Evolutionary conservation across 2,329 filamentous ascomycete species (phyloP).

Genomic region (Neocucurbitaria cava): DNA sequence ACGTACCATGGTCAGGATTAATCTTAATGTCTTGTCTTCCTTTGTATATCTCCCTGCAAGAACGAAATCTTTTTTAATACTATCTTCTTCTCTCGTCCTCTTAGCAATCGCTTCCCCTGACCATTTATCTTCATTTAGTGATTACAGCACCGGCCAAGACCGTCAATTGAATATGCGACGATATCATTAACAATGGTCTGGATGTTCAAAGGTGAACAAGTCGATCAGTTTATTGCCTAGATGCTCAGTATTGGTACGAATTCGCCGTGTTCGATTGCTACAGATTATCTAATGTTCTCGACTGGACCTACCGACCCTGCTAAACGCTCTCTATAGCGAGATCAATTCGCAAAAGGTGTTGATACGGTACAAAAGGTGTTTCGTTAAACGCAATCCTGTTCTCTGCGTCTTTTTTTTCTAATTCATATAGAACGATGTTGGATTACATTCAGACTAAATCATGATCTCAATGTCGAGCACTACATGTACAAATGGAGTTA

Average conservation of each 20-base stretch:
- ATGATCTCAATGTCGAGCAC: no score
- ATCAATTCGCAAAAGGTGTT: constrained; percentile 15
- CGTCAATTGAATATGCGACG: constrained; percentile 13
- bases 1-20: not conserved
- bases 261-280: not conserved
- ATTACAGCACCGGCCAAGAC: constrained; percentile 1
- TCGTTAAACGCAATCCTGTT: no score
- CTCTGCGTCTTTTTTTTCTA: no score
- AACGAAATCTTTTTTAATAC: not conserved
- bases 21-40: not conserved
- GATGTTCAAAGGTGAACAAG: constrained; percentile 4
- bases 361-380: constrained; percentile 11
- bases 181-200: not conserved
- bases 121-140: constrained; percentile 6
- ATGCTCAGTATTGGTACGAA: not conserved
- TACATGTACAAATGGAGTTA: no score
- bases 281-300: not conserved
- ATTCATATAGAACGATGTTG: no score
- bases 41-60: not conserved
- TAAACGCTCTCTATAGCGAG: constrained; percentile 16
- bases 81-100: not conserved
- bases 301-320: constrained; percentile 4
- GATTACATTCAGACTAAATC: no score
- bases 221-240: not conserved
- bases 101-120: constrained; percentile 6